Base-by-base conservation (phyloP, 2,329 filamentous ascomycete genomes). In the Pyrenophora seminiperda region DNA sequence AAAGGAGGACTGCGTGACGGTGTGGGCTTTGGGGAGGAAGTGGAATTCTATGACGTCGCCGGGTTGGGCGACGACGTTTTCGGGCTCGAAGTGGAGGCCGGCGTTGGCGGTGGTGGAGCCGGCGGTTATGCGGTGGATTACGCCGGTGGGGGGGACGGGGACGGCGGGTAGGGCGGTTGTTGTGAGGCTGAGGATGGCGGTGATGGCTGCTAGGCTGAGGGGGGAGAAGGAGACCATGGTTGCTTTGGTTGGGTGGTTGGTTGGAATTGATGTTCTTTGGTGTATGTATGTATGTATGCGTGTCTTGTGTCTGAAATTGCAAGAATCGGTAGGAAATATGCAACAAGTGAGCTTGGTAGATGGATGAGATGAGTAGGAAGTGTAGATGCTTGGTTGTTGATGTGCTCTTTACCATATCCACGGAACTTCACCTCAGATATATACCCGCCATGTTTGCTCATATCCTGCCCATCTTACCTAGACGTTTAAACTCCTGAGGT, bases 1-100 rank as follows among this genome's bases (percentile, higher is more conserved):
- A 66, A 91, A 92, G 63, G 79, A 83, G 38, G 88, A 89, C 77
- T 91, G 87, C 4, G 84, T 87, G 50, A 91, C 81, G 41, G 88
- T 90, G 81, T 92, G 89, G 77, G 91, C 91, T 37, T 73, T 70
- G 1, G 76, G 72, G 14, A 73, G 73, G 65, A 80, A 82, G 56
- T 79, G 75, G 67, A 81, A 79, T 54, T 79, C 75, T 44, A 82
- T 68, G 11, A 64, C 22, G 54, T 69, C 67, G 13, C 67, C 68
- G 7, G 62, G 49, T 11, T 63, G 56, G 45, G 67, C 68, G 14
- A 67, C 62, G 22, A 71, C 58, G 45, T 68, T 71, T 13, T 70
- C 48, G 3, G 68, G 68, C 58, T 71, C 67, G 49, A 68, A 71
- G 58, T 63, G 61, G 2, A 71, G 67, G 20, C 64, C 65, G 14